Percentiles rank a stretch among this genome's conserved stretches.
Evolutionary conservation across 2,329 filamentous ascomycete genomes (phyloP).

Genomic region (Fonsecaea erecta): DNA sequence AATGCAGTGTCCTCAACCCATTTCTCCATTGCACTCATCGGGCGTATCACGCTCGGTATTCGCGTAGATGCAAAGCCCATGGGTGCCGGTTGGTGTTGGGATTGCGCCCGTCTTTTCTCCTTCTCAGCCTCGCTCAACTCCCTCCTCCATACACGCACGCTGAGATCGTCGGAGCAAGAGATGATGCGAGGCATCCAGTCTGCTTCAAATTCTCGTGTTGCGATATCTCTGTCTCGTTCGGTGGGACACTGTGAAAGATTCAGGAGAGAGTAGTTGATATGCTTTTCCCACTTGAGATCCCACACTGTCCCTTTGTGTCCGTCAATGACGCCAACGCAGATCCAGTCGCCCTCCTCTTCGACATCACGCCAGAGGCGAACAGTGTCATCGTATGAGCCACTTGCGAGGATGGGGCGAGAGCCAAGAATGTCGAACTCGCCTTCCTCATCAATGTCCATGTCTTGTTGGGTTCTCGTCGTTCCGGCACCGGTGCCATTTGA

Average conservation of each 20-base stretch:
- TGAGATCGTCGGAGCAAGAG: conserved; percentile 84
- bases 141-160: conserved; percentile 77
- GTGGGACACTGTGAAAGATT: conserved; percentile 10
- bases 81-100: conserved; percentile 9
- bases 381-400: conserved; percentile 92
- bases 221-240: conserved; percentile 14
- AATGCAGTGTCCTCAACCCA: conserved; percentile 81
- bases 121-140: conserved; percentile 59
- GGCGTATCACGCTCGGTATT: conserved; percentile 91
- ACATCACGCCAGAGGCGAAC: conserved; percentile 74
- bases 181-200: conserved; percentile 62
- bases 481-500: conserved; percentile 1
- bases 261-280: conserved; percentile 30
- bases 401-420: conserved; percentile 72
- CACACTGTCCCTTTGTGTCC: conserved; percentile 88
- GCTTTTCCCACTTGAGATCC: conserved; percentile 71
- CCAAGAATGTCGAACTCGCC: conserved; percentile 32
- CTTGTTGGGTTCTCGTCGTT: conserved; percentile 1
- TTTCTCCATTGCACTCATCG: conserved; percentile 71
- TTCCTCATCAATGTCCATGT: conserved; percentile 8
- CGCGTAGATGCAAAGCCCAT: conserved; percentile 31
- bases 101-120: conserved; percentile 36
- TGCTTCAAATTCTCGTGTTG: conserved; percentile 41
- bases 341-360: conserved; percentile 91
- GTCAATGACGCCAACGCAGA: conserved; percentile 78